phyloP scores from a whole-genome alignment of 805 yeast species.

The Ascoidea tarda region DNA sequence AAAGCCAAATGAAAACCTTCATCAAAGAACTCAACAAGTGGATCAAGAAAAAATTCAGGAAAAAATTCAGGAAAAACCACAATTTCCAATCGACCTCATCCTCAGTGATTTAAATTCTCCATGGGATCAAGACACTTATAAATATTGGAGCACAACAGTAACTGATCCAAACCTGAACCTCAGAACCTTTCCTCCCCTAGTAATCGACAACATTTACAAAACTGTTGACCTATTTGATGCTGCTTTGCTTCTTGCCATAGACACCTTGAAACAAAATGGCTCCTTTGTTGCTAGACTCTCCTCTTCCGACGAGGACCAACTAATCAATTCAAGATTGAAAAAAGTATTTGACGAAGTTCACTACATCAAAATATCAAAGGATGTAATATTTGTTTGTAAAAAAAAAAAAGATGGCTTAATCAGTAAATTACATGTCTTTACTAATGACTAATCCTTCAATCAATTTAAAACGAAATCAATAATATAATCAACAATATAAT shows the following conservation, averaged over 20 bases:
- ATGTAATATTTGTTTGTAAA: too few species aligned
- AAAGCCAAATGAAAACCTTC: neutral
- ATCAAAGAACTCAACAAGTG: too few species aligned
- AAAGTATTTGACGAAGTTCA: too few species aligned
- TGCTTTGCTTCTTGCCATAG: constrained; percentile 63
- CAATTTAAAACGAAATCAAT: too few species aligned
- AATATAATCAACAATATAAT: too few species aligned
- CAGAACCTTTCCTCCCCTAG: neutral
- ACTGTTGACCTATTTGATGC: constrained; percentile 54
- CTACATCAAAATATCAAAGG: too few species aligned
- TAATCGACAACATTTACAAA: neutral
- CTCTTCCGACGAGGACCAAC: constrained; percentile 17
- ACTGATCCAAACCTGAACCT: neutral
- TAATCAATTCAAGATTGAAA: too few species aligned
- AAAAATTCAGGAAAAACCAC: constrained; percentile 47
- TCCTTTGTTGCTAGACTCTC: constrained; percentile 69
- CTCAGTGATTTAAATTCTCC: neutral
- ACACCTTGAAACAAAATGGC: constrained; percentile 56
- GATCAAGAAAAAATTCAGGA: too few species aligned
- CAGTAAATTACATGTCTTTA: too few species aligned
- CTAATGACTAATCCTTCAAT: too few species aligned
- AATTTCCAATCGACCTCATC: constrained; percentile 60
- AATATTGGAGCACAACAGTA: neutral
- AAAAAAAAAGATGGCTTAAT: too few species aligned
- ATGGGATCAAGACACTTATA: neutral